Conservation (phyloP, 139 green algal species). For the Coelastrella sp. region DNA sequence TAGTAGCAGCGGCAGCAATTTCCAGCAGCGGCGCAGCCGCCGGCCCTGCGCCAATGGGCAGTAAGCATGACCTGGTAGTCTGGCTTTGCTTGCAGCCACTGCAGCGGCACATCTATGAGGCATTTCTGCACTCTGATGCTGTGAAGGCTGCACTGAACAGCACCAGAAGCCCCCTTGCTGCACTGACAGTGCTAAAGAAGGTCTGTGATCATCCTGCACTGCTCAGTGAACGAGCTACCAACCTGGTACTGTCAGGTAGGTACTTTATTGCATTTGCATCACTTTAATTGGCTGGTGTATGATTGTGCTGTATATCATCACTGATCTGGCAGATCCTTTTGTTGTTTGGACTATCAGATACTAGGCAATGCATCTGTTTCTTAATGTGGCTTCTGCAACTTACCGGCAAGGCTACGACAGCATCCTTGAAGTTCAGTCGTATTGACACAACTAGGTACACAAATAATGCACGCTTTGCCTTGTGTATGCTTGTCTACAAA, state of each 20-base stretch:
- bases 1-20: constrained; percentile 5
- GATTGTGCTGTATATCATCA: no score
- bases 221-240: constrained; percentile 73
- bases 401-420: not conserved
- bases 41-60: constrained; percentile 49
- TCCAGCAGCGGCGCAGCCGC: constrained; percentile 21
- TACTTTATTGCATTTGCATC: no score
- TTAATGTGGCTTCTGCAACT: not conserved
- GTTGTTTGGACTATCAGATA: no score
- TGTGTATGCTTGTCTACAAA: no score
- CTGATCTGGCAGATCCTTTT: no score
- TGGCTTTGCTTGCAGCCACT: constrained; percentile 86
- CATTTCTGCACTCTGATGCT: constrained; percentile 78
- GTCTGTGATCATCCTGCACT: constrained; percentile 95
- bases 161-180: constrained; percentile 74
- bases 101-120: constrained; percentile 81
- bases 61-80: constrained; percentile 96
- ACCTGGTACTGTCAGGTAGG: constrained; percentile 55
- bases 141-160: constrained; percentile 59
- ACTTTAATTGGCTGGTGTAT: no score
- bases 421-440: no score
- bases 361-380: not conserved
- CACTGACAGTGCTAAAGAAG: constrained; percentile 83
- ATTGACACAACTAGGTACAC: no score
- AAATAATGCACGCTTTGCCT: no score